Evolutionary conservation across 1,284 basidiomycete genomes (phyloP).

Genomic region (Apiotrichum siamense): DNA sequence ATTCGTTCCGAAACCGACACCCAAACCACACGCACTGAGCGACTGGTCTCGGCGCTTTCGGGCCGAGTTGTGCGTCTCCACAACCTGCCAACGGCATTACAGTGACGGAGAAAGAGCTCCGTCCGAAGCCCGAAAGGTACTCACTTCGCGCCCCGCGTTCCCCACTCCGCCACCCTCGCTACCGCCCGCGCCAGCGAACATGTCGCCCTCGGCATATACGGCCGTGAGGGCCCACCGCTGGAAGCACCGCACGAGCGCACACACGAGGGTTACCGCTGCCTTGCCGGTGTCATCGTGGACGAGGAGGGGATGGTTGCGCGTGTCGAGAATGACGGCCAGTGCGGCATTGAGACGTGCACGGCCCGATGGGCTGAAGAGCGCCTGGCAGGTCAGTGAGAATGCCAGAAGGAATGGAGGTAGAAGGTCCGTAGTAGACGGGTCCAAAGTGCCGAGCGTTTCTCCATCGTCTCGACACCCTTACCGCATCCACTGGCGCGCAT

Average conservation of each 20-base stretch:
- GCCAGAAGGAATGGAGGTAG: too few relatives aligned
- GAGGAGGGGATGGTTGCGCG: slow-evolving; percentile 38
- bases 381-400: too few relatives aligned
- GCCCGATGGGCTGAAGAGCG: slow-evolving; percentile 24
- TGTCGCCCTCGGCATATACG: slow-evolving; percentile 40
- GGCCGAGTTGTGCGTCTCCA: too few relatives aligned
- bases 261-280: slow-evolving; percentile 33
- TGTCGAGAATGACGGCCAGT: slow-evolving; percentile 32
- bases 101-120: too few relatives aligned
- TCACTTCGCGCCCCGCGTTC: slow-evolving; percentile 37
- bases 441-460: too few relatives aligned
- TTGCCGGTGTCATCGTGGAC: slow-evolving; percentile 46
- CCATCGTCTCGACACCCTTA: too few relatives aligned
- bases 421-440: too few relatives aligned
- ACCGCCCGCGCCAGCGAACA: slow-evolving; percentile 45
- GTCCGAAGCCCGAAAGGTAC: slow-evolving; percentile 15
- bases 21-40: too few relatives aligned
- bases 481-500: too few relatives aligned
- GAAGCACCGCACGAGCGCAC: slow-evolving; percentile 35
- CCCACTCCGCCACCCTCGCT: slow-evolving; percentile 42
- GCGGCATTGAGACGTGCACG: slow-evolving; percentile 15
- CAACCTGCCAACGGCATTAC: too few relatives aligned
- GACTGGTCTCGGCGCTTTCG: too few relatives aligned
- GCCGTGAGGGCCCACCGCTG: slow-evolving; percentile 42
- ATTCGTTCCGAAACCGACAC: too few relatives aligned